These are phyloP conservation scores for Peronospora farinosa DNA, from an alignment of 352 stramenopile species.

Conservation along the genomic window DNA sequence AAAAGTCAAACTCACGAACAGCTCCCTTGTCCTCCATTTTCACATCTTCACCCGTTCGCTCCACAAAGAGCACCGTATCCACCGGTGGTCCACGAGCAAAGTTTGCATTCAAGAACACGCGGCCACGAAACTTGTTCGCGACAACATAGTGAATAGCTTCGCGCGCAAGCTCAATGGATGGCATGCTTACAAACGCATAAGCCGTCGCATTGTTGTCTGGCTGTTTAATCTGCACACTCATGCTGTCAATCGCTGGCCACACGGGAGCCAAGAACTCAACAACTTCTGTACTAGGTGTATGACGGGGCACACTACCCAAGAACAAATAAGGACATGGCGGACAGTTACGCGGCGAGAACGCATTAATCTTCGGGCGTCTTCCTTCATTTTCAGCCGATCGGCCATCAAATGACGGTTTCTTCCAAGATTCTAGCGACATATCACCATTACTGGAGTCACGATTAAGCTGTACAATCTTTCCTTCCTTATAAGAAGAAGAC, in stretches of 20 bases:
- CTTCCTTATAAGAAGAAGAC: conserved; percentile 8
- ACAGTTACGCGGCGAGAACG: conserved; percentile 32
- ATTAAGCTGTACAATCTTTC: conserved; percentile 24
- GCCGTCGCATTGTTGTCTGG: conserved; percentile 28
- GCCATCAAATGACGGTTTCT: conserved; percentile 15
- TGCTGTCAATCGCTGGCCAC: conserved; percentile 38
- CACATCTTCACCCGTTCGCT: conserved; percentile 30
- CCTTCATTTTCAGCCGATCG: conserved; percentile 21
- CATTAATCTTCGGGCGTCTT: conserved; percentile 20
- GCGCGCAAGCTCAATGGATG: conserved; percentile 42
- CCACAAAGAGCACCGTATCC: conserved; percentile 58
- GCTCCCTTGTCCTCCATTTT: conserved; percentile 34
- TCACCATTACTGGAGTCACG: conserved; percentile 15
- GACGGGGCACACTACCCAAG: conserved; percentile 51
- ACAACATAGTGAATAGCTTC: conserved; percentile 49
- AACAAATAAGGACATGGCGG: conserved; percentile 67
- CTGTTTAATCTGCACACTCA: conserved; percentile 58
- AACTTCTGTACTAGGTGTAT: conserved; percentile 39
- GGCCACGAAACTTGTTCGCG: conserved; percentile 33
- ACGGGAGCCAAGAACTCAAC: conserved; percentile 44
- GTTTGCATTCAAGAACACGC: conserved; percentile 47
- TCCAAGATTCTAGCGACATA: conserved; percentile 3
- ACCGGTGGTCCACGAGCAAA: conserved; percentile 67
- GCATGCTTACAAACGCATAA: conserved; percentile 67
- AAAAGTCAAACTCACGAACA: conserved; percentile 44